Conservation (phyloP, 1,139 yeast species). For the Suhomyces atakaporum region DNA sequence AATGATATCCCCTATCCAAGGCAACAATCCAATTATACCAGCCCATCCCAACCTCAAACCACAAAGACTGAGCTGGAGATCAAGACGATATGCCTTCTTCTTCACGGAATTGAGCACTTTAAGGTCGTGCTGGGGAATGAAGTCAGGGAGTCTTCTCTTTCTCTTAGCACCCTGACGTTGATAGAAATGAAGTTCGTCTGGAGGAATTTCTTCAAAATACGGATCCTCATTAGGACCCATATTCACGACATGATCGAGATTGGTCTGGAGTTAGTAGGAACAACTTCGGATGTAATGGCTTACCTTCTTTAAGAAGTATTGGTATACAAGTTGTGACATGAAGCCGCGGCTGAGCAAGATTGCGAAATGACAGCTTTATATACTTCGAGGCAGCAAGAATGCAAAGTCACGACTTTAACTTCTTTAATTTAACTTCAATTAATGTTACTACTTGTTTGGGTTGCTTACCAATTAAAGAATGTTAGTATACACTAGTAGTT, state of each 20-base stretch:
- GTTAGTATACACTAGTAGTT: no score
- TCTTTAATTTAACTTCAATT: no score
- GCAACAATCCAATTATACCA: constrained; percentile 68
- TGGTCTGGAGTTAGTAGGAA: constrained; percentile 31
- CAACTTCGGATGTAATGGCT: no score
- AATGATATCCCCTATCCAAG: constrained; percentile 61
- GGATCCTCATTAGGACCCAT: constrained; percentile 45
- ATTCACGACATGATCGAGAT: constrained; percentile 35
- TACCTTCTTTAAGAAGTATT: constrained; percentile 43
- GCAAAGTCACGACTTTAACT: no score
- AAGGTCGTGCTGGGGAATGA: constrained; percentile 55
- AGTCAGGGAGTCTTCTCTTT: constrained; percentile 53
- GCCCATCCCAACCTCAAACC: constrained; percentile 75
- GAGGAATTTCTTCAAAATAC: constrained; percentile 52
- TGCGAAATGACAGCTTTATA: not conserved
- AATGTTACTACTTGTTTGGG: no score
- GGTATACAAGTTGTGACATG: constrained; percentile 31
- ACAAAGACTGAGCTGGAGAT: constrained; percentile 60
- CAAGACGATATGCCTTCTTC: constrained; percentile 64
- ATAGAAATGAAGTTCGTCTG: constrained; percentile 45
- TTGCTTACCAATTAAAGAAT: no score
- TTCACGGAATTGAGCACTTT: constrained; percentile 55
- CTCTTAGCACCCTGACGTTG: constrained; percentile 51
- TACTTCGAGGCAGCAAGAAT: no score
- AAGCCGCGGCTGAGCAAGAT: not conserved